A percentile compares a stretch with the other conserved stretches of the same genome.
These are phyloP conservation scores for Cylindrotheca closterium DNA, from an alignment of 108 stramenopile species.

Conservation along the genomic window DNA sequence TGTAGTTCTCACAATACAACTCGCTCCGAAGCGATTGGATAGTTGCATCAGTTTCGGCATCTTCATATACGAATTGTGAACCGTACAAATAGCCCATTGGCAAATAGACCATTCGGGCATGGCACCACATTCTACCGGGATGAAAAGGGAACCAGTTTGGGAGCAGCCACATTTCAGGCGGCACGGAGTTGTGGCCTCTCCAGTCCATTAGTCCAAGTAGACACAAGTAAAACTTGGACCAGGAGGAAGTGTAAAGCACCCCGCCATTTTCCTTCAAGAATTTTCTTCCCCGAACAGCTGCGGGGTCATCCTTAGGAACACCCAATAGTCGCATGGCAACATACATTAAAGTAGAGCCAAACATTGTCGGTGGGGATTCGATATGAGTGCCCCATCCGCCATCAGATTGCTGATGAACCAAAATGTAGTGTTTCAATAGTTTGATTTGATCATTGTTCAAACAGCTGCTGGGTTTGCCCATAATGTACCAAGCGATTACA, in stretches of 20 bases:
- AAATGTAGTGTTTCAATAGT: conserved; percentile 86
- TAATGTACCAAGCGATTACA: conserved; percentile 87
- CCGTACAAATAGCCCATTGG: conserved; percentile 97
- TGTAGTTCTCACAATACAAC: conserved; percentile 72
- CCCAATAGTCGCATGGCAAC: conserved; percentile 90
- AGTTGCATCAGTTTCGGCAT: conserved; percentile 76
- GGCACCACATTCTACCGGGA: conserved; percentile 98
- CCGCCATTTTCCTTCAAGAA: conserved; percentile 91
- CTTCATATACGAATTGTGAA: conserved; percentile 64
- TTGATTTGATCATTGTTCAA: conserved; percentile 54
- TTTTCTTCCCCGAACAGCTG: conserved; percentile 41
- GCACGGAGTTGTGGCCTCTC: conserved; percentile 92
- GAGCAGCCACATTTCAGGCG: conserved; percentile 98
- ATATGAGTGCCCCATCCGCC: conserved; percentile 99
- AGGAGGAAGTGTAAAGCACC: conserved; percentile 89
- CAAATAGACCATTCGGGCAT: conserved; percentile 98
- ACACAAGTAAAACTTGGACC: conserved; percentile 98
- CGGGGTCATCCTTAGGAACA: conserved; percentile 55
- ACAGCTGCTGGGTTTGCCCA: conserved; percentile 66
- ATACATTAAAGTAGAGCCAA: conserved; percentile 93
- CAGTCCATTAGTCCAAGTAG: conserved; percentile 95
- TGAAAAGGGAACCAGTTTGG: conserved; percentile 98
- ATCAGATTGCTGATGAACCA: conserved; percentile 94
- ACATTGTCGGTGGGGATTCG: conserved; percentile 97
- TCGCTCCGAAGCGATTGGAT: conserved; percentile 70